Percentiles rank a stretch among this genome's conserved stretches.
These are phyloP conservation scores for Sugiyamaella valdiviana DNA, from an alignment of 805 yeast genomes.

Conservation along the genomic window DNA sequence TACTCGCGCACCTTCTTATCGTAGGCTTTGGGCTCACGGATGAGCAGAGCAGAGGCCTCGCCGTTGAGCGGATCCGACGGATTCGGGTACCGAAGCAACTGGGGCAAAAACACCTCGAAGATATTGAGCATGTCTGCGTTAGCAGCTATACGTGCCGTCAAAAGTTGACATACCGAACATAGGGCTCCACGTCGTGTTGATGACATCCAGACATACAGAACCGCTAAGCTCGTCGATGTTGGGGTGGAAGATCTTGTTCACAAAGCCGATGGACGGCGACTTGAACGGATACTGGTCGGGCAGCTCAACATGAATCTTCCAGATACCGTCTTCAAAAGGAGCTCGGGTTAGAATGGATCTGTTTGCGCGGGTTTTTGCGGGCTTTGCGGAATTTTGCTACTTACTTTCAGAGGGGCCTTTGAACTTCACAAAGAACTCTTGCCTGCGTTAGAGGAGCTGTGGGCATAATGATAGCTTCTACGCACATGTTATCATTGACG, in stretches of 20 bases:
- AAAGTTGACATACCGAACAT: conserved; percentile 59
- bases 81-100: conserved; percentile 83
- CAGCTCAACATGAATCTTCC: conserved; percentile 88
- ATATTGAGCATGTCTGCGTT: conserved; percentile 60
- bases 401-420: conserved; percentile 70
- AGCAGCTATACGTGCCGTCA: background rate
- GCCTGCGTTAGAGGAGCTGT: conserved; percentile 36
- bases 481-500: conserved; percentile 63
- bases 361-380: background rate
- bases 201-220: conserved; percentile 90
- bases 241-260: conserved; percentile 88
- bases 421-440: conserved; percentile 79
- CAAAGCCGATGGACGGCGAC: conserved; percentile 92
- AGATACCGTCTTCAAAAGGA: conserved; percentile 82
- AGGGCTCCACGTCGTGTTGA: conserved; percentile 97
- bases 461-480: conserved; percentile 1
- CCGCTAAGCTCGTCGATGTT: conserved; percentile 87
- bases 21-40: conserved; percentile 61
- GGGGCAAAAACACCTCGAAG: conserved; percentile 90
- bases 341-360: conserved; percentile 32
- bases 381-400: conserved; percentile 17
- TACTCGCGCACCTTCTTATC: conserved; percentile 60
- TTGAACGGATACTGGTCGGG: conserved; percentile 95
- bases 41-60: conserved; percentile 76
- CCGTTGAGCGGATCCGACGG: conserved; percentile 91